Base-by-base conservation (phyloP, 2,329 filamentous ascomycete species). In the Penicillium sp. region DNA sequence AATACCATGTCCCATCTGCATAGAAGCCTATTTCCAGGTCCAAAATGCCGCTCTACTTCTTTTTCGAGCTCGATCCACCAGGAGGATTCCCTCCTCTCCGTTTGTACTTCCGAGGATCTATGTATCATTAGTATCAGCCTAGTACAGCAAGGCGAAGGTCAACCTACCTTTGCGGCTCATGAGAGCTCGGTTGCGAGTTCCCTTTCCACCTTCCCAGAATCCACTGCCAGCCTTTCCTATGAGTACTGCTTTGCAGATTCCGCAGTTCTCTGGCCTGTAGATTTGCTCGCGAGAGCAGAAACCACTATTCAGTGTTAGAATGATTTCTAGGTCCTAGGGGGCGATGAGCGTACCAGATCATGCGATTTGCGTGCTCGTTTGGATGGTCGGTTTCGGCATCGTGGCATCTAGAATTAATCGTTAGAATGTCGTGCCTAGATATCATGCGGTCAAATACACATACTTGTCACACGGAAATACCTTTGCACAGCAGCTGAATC, bases 181-280 rank as follows among this genome's bases (percentile, higher is more conserved):
- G 63, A 79, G 74, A 28, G 73, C 74, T 69, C 78, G 82, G 66
- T 91, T 87, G 54, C 89, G 77, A n/a, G 88, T 92, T 1, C 88
- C 88, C 68, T 88, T 90, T 1, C 90, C 90, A 10, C 90, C 90
- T 74, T 95, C 90, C 90, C 90, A 95, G 72, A 91, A 95, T 0
- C 90, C 90, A 39, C 76, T 76, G 7, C 76, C 76, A 3, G 82
- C 82, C 64, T 83, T 86, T 57, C 88, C 85, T 46, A 91, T 79
- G 11, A 94, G 80, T 44, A 79, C 81, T 30, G 85, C 77, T 44
- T 86, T 87, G 65, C 90, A 95, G 63, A 89, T 83, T 1, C 76
- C 79, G 69, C 90, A 95, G 54, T 86, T 85, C 65, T 92, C 88
- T 1, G 87, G 84, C 20, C 84, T 77, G 70, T 90, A 95, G 58